These are phyloP conservation scores for Ceratocystis cubensis DNA, from an alignment of 2,329 filamentous ascomycete species.

Conservation along the genomic window DNA sequence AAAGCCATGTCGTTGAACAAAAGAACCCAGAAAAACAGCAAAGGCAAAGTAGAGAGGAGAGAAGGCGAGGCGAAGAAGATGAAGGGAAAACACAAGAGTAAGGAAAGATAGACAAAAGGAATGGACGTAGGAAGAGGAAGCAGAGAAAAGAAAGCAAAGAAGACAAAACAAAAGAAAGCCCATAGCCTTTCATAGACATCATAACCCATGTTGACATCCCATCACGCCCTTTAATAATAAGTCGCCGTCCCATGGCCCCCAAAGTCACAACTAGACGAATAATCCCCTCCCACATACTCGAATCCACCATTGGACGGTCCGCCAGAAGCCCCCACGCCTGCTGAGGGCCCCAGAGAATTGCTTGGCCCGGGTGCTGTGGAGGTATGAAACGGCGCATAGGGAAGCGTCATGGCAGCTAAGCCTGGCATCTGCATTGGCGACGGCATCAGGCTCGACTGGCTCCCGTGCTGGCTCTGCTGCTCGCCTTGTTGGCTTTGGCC, in stretches of 20 bases:
- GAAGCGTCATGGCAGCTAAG: background rate
- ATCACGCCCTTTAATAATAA: slow-evolving; percentile 8
- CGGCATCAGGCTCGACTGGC: background rate
- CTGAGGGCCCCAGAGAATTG: background rate
- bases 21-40: background rate
- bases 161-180: slow-evolving; percentile 1
- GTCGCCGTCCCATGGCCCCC: background rate
- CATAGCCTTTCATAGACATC: background rate
- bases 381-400: background rate
- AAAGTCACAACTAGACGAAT: slow-evolving; percentile 9
- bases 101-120: slow-evolving; percentile 5
- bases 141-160: background rate
- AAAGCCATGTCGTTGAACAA: background rate
- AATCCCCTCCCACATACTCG: slow-evolving; percentile 16
- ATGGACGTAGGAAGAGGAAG: background rate
- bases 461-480: background rate
- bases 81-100: background rate
- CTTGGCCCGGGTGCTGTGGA: background rate
- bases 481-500: background rate
- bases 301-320: background rate
- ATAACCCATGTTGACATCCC: background rate
- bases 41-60: background rate
- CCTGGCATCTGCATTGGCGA: slow-evolving; percentile 7
- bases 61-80: background rate
- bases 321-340: background rate